These are phyloP conservation scores for Vanilla planifolia DNA, from an alignment of 106 monocot genomes.

Conservation along the genomic window DNA sequence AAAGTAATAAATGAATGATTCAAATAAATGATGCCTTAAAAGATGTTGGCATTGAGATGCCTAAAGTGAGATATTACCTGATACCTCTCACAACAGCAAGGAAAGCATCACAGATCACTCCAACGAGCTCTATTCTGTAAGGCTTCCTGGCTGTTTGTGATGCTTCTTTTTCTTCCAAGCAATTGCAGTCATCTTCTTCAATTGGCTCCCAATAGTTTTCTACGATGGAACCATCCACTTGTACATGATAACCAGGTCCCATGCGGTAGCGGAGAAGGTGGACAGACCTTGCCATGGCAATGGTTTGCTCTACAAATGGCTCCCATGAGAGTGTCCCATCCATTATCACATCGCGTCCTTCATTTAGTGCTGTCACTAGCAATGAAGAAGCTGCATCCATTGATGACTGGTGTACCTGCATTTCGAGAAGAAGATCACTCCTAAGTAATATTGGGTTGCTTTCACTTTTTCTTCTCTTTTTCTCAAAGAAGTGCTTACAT, in stretches of 20 bases:
- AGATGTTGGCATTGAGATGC: not conserved
- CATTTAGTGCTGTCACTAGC: conserved; percentile 88
- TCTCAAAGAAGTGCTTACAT: not conserved
- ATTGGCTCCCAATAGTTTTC: conserved; percentile 86
- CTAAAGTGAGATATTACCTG: conserved; percentile 35
- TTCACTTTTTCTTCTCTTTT: not conserved
- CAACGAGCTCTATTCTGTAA: conserved; percentile 90
- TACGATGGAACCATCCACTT: conserved; percentile 35
- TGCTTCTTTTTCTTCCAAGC: not conserved
- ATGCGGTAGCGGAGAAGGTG: conserved; percentile 72
- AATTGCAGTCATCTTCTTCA: conserved; percentile 14
- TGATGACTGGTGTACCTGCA: conserved; percentile 92
- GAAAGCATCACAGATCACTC: conserved; percentile 85
- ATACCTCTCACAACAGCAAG: conserved; percentile 90
- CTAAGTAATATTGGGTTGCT: not conserved
- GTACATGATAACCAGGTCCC: conserved; percentile 73
- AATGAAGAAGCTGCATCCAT: conserved; percentile 86
- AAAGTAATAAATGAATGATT: not conserved
- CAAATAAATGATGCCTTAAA: too few relatives aligned
- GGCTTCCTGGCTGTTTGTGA: conserved; percentile 35
- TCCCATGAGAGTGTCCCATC: conserved; percentile 93
- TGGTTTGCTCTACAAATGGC: conserved; percentile 87
- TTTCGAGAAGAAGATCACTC: not conserved
- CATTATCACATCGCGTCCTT: conserved; percentile 91
- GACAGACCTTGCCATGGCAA: conserved; percentile 76